Percentiles rank a stretch among this genome's conserved stretches.
Evolutionary conservation across 2,329 filamentous ascomycete genomes (phyloP).

Genomic region (Metarhizium robertsii): DNA sequence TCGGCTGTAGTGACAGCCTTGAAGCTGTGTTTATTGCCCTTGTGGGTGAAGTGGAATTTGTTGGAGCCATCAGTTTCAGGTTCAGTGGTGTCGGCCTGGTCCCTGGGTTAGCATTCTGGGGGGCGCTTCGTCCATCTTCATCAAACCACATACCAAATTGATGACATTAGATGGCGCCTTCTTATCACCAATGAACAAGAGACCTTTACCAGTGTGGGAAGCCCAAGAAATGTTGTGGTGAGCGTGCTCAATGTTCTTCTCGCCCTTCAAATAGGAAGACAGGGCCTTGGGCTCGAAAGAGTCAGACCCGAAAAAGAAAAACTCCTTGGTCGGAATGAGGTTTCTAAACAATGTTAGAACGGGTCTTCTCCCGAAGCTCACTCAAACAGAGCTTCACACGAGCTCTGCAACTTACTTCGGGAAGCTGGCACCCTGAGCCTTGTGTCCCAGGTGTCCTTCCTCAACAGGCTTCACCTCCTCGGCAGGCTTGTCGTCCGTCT

Average conservation of each 20-base stretch:
- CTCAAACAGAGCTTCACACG: too few species aligned
- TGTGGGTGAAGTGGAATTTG: conserved; percentile 80
- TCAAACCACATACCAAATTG: conserved; percentile 57
- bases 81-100: conserved; percentile 53
- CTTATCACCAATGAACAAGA: conserved; percentile 89
- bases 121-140: too few species aligned
- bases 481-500: conserved; percentile 31
- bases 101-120: conserved; percentile 1
- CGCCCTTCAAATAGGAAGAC: conserved; percentile 68
- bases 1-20: conserved; percentile 67
- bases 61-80: conserved; percentile 64
- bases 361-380: too few species aligned
- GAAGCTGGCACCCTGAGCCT: conserved; percentile 69
- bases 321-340: conserved; percentile 84
- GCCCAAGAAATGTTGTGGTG: conserved; percentile 84
- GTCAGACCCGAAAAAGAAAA: conserved; percentile 78
- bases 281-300: conserved; percentile 67
- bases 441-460: conserved; percentile 82
- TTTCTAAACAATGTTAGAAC: conserved; percentile 46
- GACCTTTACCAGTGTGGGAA: conserved; percentile 86
- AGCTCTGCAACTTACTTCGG: conserved; percentile 62
- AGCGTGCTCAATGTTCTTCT: conserved; percentile 69
- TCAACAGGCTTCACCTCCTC: conserved; percentile 59
- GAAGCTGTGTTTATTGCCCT: conserved; percentile 88
- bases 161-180: conserved; percentile 70